These are phyloP conservation scores for Fraxinus cuspidata DNA, from an alignment of 257 asterid species.

Conservation along the genomic window DNA sequence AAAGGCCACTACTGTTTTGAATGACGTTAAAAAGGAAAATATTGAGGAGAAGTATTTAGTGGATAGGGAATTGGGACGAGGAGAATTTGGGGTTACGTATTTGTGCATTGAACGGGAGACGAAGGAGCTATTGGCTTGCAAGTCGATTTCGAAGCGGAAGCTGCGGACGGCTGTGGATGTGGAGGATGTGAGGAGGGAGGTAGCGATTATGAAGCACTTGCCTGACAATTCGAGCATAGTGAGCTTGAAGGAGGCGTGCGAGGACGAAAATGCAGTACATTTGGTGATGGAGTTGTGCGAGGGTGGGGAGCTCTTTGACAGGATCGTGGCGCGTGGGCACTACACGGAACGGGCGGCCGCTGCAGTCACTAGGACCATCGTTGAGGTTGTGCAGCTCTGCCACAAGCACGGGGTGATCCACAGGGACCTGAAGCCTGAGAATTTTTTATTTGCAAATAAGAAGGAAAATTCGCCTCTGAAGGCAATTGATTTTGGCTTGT, in stretches of 20 bases:
- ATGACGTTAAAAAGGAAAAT: conserved; percentile 61
- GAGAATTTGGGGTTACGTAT: conserved; percentile 90
- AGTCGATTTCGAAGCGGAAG: conserved; percentile 92
- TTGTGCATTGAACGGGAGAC: conserved; percentile 75
- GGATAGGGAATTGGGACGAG: conserved; percentile 86
- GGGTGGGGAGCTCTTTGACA: conserved; percentile 92
- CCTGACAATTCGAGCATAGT: conserved; percentile 77
- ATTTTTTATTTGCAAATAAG: conserved; percentile 79
- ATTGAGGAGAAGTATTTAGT: conserved; percentile 68
- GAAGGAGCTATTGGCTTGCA: conserved; percentile 79
- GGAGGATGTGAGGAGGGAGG: conserved; percentile 92
- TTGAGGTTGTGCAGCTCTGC: conserved; percentile 89
- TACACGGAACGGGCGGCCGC: conserved; percentile 91
- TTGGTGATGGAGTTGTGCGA: conserved; percentile 92
- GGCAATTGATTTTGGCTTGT: conserved; percentile 94
- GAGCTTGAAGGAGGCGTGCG: conserved; percentile 81
- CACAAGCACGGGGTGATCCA: conserved; percentile 95
- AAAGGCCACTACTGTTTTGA: conserved; percentile 57
- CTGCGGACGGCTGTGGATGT: conserved; percentile 91
- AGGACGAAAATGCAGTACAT: conserved; percentile 94
- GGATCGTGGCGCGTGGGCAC: conserved; percentile 96
- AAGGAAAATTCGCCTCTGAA: conserved; percentile 95
- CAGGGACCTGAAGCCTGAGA: conserved; percentile 92
- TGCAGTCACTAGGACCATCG: conserved; percentile 67
- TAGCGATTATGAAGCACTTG: conserved; percentile 91